Percentiles rank a stretch among this genome's conserved stretches.
Conservation (phyloP, 2,329 filamentous ascomycete species). For the Xylariomycetidae sp. region DNA sequence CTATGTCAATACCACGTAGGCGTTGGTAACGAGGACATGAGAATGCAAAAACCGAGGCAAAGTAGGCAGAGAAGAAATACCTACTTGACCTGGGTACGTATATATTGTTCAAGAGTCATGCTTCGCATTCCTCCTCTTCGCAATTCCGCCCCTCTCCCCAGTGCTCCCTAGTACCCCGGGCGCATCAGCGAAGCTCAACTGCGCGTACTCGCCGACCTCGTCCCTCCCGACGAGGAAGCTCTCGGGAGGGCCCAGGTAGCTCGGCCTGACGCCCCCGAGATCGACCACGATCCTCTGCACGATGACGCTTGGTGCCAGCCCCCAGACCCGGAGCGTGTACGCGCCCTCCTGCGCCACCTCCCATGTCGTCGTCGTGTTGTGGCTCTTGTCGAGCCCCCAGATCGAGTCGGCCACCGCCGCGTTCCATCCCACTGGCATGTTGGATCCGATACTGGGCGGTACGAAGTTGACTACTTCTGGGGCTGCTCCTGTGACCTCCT, state of each 20-base stretch:
- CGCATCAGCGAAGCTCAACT: constrained; percentile 31
- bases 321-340: constrained; percentile 48
- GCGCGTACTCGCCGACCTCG: constrained; percentile 29
- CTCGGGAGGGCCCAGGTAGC: constrained; percentile 54
- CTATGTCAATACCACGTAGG: no score
- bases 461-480: constrained; percentile 35
- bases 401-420: constrained; percentile 39
- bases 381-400: constrained; percentile 38
- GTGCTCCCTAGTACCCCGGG: no score
- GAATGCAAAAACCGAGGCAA: no score
- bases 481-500: constrained; percentile 21
- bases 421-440: constrained; percentile 38
- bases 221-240: constrained; percentile 44
- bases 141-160: no score
- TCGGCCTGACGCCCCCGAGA: constrained; percentile 48
- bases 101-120: no score
- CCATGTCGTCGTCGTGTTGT: constrained; percentile 42
- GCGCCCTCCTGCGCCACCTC: constrained; percentile 35
- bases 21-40: no score
- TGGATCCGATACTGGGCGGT: constrained; percentile 34
- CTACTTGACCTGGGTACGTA: no score
- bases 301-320: constrained; percentile 46
- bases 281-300: constrained; percentile 54
- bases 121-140: no score
- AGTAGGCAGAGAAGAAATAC: no score